Base-by-base conservation (phyloP, 371 early-diverging fungal genomes). In the Mucor mucedo region DNA sequence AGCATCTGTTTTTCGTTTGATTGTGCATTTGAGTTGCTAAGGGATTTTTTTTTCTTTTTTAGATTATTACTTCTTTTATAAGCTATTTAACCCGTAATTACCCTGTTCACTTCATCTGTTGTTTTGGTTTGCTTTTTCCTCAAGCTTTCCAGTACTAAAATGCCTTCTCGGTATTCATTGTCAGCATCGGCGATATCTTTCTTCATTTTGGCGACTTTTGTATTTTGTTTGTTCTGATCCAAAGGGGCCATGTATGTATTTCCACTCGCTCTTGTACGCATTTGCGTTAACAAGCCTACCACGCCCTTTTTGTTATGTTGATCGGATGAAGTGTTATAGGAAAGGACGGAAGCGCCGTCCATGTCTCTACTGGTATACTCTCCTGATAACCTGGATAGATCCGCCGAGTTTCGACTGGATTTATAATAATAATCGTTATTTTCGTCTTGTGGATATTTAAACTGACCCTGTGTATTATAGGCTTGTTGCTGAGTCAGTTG, bases 141-240 rank as follows among this genome's bases (percentile, higher is more conserved):
- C 44, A 78, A 75, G 7, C 57, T 64, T 56, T 87, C 87, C 28
- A 87, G 60, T 0, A 47, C 45, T 5, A 83, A 65, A 52, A 87
- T 79, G 63, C 83, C 81, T 58, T 74, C 75, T 60, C 84, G 73
- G 61, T 87, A 87, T 52, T 85, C 84, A 40, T 28, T 76, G 78
- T 85, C 87, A 44, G 84, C 80, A 39, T 83, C 83, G 16, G 75
- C 67, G 56, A 87, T 83, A 54, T 87, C 87, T 27, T 82, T 82
- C 55, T 77, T 82, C 60, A 79, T 56, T 68, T 81, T 84, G 40
- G 77, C 81, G 21, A 78, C 63, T 56, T 73, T 77, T 5, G 71
- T 70, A 44, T 71, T 77, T 28, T 79, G 83, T 42, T 79, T 82
- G 16, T 70, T 68, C 39, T 74, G 64, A 54, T 82, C 79, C 10